These are phyloP conservation scores for Termitomyces sp. DNA, from an alignment of 768 basidiomycete species.

Conservation along the genomic window DNA sequence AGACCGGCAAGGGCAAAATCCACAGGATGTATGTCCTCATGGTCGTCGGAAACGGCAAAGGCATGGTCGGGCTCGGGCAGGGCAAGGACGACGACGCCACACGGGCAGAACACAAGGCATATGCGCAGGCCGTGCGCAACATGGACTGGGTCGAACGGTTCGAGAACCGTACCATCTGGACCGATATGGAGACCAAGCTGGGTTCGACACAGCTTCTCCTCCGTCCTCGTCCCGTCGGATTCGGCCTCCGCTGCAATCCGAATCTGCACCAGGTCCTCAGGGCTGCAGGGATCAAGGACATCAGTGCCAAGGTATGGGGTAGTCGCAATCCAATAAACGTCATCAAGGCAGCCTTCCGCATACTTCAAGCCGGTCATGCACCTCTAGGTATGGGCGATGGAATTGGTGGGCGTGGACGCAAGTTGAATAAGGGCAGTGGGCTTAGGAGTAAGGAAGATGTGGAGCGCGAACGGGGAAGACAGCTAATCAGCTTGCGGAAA, in stretches of 20 bases:
- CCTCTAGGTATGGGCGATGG: conserved; percentile 82
- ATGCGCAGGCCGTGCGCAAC: conserved; percentile 67
- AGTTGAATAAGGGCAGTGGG: conserved; percentile 71
- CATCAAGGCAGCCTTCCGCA: conserved; percentile 76
- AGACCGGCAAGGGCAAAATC: conserved; percentile 93
- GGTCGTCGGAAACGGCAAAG: conserved; percentile 79
- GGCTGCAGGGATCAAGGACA: conserved; percentile 92
- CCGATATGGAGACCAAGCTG: conserved; percentile 79
- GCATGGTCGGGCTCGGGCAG: conserved; percentile 78
- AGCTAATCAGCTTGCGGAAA: conserved; percentile 60
- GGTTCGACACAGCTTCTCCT: conserved; percentile 78
- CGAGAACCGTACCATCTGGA: conserved; percentile 93
- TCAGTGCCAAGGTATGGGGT: conserved; percentile 93
- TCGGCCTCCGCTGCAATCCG: conserved; percentile 88
- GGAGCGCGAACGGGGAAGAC: conserved; percentile 81
- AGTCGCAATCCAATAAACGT: conserved; percentile 83
- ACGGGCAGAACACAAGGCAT: conserved; percentile 53
- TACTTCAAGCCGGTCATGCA: conserved; percentile 82
- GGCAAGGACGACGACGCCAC: conserved; percentile 62
- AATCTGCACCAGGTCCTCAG: conserved; percentile 85
- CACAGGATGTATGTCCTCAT: conserved; percentile 54
- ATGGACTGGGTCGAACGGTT: conserved; percentile 95
- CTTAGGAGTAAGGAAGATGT: conserved; percentile 62
- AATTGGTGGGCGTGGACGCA: conserved; percentile 64
- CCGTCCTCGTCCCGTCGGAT: conserved; percentile 82